Evolutionary conservation across 441 rosid genomes (phyloP).

Genomic region (Capsella rubella): DNA sequence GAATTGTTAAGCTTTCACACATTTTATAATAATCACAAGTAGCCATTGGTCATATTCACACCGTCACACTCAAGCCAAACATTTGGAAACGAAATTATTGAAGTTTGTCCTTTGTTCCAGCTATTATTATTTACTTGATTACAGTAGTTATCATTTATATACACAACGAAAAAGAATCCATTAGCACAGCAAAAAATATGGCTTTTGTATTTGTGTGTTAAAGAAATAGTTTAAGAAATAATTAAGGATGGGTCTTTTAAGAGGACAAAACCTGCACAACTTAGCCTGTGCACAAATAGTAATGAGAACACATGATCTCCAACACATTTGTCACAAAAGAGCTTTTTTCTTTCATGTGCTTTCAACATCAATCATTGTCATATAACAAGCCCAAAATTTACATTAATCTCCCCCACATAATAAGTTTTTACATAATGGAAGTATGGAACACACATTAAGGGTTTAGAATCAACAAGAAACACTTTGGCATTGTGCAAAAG

Average conservation of each 20-base stretch:
- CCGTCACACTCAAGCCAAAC: slow-evolving; percentile 33
- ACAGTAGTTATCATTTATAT: background rate
- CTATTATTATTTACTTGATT: slow-evolving; percentile 11
- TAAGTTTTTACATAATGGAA: background rate
- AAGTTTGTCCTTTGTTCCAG: slow-evolving; percentile 31
- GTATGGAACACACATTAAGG: background rate
- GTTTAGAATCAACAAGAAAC: slow-evolving; percentile 1
- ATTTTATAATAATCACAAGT: background rate
- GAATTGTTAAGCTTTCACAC: background rate
- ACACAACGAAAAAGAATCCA: background rate
- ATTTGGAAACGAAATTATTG: slow-evolving; percentile 21
- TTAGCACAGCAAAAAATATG: background rate
- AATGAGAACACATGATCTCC: slow-evolving; percentile 39
- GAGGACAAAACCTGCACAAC: slow-evolving; percentile 30
- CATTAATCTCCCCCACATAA: background rate
- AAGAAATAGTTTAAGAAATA: background rate
- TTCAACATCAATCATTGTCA: slow-evolving; percentile 31
- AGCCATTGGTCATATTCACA: slow-evolving; percentile 25
- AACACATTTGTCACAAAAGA: slow-evolving; percentile 29
- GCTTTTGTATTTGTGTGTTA: slow-evolving; percentile 6
- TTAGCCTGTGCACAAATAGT: slow-evolving; percentile 35
- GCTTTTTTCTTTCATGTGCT: slow-evolving; percentile 20
- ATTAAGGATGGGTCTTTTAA: slow-evolving; percentile 19
- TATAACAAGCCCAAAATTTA: background rate
- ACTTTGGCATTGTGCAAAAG: background rate